A percentile compares a stretch with the other conserved stretches of the same genome.
phyloP scores from a whole-genome alignment of 179 eudicot species.

The Spergularia azorica region DNA sequence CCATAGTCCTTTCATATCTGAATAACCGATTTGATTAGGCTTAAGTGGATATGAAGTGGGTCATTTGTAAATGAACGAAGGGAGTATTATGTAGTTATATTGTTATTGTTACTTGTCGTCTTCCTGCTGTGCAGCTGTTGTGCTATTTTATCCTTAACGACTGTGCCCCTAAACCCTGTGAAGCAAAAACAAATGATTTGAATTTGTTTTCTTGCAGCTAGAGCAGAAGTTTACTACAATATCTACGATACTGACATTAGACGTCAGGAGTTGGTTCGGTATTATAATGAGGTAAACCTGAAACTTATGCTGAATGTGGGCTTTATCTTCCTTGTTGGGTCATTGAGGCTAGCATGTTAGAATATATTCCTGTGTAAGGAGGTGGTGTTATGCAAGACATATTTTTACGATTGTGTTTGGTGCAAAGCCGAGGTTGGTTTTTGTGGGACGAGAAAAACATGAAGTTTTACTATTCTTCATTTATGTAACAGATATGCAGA shows the following conservation, averaged over 20 bases:
- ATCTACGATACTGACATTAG: constrained; percentile 52
- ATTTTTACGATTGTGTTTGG: neutral
- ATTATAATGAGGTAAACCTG: constrained; percentile 65
- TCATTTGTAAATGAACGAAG: no score
- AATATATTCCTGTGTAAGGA: neutral
- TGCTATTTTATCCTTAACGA: neutral
- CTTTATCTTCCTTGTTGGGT: neutral
- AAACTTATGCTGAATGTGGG: no score
- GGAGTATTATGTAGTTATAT: neutral
- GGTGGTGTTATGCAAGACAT: no score
- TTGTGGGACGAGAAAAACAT: no score
- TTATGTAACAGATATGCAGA: constrained; percentile 60
- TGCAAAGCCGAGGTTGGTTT: neutral
- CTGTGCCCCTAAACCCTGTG: no score
- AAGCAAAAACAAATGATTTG: neutral
- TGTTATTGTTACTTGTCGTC: no score
- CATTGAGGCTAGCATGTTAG: no score
- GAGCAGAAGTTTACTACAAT: constrained; percentile 45
- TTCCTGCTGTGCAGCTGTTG: neutral
- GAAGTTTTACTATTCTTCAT: neutral
- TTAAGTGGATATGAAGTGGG: no score
- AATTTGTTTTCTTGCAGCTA: constrained; percentile 44
- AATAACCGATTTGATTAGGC: no score
- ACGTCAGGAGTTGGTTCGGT: constrained; percentile 56
- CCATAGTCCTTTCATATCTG: no score